Evolutionary conservation across 768 basidiomycete species (phyloP), one percentile per base, ranked within the genome.

Genomic region (Cantharellus cinnabarinus): DNA sequence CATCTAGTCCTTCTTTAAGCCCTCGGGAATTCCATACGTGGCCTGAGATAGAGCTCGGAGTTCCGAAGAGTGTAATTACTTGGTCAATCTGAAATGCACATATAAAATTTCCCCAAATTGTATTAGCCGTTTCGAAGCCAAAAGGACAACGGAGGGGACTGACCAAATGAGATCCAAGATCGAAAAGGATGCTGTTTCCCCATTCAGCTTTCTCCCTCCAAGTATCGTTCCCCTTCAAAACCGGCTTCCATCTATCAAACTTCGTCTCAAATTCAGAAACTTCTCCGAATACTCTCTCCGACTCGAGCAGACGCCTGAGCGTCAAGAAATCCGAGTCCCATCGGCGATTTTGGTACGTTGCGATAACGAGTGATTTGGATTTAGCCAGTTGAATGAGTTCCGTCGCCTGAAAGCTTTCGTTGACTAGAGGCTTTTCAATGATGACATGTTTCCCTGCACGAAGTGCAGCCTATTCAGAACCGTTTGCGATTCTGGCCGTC

Each of bases 81-180:
- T 74, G 71, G 62, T 71, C 70, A 59, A 72, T 67, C 64, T 65
- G 54, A 15, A 7, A 3, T 3, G n/a, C 38, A 4, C 41, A 57
- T 14, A 40, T 42, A 41, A 14, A 42, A 41, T 14, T 48, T 48
- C 44, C 44, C 14, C 52, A 29, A 4, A 35, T 3, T 48, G 4
- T 42, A 4, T 15, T 5, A n/a, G 34, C 20, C n/a, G 59, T 29
- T 29, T 4, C 10, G 10, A 34, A 14, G 10, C 40, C 38, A 35
- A 15, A 41, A 3, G 29, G 34, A 50, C 15, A 34, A 20, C 20
- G 51, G 7, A 42, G 38, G 29, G 29, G 38, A 35, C 60, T 4
- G 4, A 70, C 68, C 2, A 74, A 61, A 57, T 74, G 73, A 7
- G 68, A 68, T 2, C 73, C 73, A 14, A 73, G 65, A 63, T 73